phyloP scores from a whole-genome alignment of 225 moss, liverwort and hornwort species.

The Takakia lepidozioides region DNA sequence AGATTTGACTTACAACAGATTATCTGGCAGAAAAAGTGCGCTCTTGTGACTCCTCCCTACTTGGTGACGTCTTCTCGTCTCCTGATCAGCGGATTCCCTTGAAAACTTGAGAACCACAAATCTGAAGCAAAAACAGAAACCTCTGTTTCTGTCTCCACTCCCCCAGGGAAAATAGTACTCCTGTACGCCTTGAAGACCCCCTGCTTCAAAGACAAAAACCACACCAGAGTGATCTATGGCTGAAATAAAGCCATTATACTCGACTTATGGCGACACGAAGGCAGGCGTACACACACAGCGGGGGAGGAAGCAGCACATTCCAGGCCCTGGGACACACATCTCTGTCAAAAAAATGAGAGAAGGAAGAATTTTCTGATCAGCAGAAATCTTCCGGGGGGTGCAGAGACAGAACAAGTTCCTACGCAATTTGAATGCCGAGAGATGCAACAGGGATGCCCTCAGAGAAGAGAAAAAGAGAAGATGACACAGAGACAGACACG shows the following conservation, averaged over 20 bases:
- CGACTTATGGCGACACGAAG: slow-evolving; percentile 60
- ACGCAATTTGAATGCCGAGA: no score
- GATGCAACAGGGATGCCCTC: no score
- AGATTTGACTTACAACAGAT: no score
- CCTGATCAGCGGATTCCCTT: no score
- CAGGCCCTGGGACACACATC: slow-evolving; percentile 87
- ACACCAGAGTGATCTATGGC: slow-evolving; percentile 11
- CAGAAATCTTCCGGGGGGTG: slow-evolving; percentile 12
- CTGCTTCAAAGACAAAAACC: neutral
- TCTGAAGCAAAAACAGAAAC: neutral
- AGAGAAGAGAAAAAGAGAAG: no score
- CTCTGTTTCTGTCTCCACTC: neutral
- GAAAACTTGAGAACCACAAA: neutral
- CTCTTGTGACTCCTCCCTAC: no score
- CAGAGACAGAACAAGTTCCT: no score
- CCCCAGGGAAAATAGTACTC: neutral
- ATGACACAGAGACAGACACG: no score
- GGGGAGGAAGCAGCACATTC: slow-evolving; percentile 27
- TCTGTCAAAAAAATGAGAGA: slow-evolving; percentile 35
- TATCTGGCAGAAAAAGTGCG: no score
- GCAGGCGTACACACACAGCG: slow-evolving; percentile 17
- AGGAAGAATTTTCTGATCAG: slow-evolving; percentile 17
- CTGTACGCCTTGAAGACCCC: neutral
- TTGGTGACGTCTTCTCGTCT: no score
- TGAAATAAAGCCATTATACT: slow-evolving; percentile 21